These are phyloP conservation scores for Citrus inodora DNA, from an alignment of 345 rosid species.

Conservation along the genomic window DNA sequence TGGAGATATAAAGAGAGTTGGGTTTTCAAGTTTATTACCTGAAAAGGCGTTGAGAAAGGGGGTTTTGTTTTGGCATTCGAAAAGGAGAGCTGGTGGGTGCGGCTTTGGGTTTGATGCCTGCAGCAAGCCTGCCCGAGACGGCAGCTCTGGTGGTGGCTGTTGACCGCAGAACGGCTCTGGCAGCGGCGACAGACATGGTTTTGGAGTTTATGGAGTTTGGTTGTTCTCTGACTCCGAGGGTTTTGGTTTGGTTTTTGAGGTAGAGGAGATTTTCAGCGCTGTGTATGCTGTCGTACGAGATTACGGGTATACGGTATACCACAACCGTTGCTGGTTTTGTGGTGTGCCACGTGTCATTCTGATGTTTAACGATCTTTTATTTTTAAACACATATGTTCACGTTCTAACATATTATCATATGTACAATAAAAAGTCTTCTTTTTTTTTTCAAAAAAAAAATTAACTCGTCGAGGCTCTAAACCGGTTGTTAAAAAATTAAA, in stretches of 20 bases:
- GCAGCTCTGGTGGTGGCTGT: constrained; percentile 21
- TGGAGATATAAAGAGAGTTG: not conserved
- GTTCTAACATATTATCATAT: too few species aligned
- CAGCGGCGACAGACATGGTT: constrained; percentile 59
- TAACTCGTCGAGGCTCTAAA: too few species aligned
- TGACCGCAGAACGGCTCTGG: constrained; percentile 63
- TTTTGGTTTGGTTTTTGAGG: constrained; percentile 4
- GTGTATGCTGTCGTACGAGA: not conserved
- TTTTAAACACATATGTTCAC: too few species aligned
- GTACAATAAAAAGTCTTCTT: too few species aligned
- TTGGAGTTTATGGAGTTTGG: not conserved
- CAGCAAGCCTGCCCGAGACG: not conserved
- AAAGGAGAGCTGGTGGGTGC: constrained; percentile 41
- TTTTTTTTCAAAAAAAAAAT: too few species aligned
- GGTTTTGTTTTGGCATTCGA: constrained; percentile 39
- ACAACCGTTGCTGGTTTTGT: not conserved
- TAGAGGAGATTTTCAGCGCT: not conserved
- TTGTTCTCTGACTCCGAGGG: not conserved
- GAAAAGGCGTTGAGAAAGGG: constrained; percentile 52
- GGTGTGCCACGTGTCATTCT: not conserved
- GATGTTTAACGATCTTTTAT: too few species aligned
- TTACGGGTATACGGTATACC: not conserved
- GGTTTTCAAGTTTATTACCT: constrained; percentile 37
- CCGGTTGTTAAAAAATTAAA: too few species aligned
- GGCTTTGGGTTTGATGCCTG: constrained; percentile 29